A percentile compares a stretch with the other conserved stretches of the same genome.
Evolutionary conservation across 1,139 yeast genomes (phyloP).

Genomic region (Debaryomyces psychrophilus): DNA sequence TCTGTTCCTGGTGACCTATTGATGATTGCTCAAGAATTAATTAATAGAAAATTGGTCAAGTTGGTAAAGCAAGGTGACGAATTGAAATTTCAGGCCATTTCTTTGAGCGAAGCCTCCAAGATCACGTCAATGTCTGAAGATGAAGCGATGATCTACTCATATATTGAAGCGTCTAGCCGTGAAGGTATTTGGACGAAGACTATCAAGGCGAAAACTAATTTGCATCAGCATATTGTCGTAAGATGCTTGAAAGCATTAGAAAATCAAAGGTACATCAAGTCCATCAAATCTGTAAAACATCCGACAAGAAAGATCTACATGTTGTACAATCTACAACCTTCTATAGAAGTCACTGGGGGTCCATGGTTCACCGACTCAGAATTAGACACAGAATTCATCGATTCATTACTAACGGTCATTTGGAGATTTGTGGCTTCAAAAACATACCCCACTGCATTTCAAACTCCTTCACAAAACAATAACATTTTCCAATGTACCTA

Average conservation of each 20-base stretch:
- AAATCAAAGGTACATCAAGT: conserved; percentile 80
- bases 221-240: conserved; percentile 89
- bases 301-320: conserved; percentile 97
- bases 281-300: conserved; percentile 87
- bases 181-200: conserved; percentile 98
- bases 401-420: conserved; percentile 75
- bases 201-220: conserved; percentile 83
- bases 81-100: conserved; percentile 73
- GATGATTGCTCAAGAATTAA: conserved; percentile 64
- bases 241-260: conserved; percentile 86
- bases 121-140: conserved; percentile 78
- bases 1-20: conserved; percentile 51
- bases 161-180: conserved; percentile 90
- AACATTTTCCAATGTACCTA: conserved; percentile 43
- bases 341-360: conserved; percentile 96
- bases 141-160: conserved; percentile 88
- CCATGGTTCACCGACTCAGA: conserved; percentile 99
- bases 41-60: conserved; percentile 68
- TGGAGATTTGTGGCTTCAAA: conserved; percentile 83
- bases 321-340: conserved; percentile 91
- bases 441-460: conserved; percentile 75
- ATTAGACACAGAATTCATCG: conserved; percentile 90
- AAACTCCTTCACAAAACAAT: conserved; percentile 28
- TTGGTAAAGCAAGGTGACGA: conserved; percentile 65
- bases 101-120: conserved; percentile 66